phyloP scores from a whole-genome alignment of 2,329 filamentous ascomycete species.

The Fusarium falciforme region DNA sequence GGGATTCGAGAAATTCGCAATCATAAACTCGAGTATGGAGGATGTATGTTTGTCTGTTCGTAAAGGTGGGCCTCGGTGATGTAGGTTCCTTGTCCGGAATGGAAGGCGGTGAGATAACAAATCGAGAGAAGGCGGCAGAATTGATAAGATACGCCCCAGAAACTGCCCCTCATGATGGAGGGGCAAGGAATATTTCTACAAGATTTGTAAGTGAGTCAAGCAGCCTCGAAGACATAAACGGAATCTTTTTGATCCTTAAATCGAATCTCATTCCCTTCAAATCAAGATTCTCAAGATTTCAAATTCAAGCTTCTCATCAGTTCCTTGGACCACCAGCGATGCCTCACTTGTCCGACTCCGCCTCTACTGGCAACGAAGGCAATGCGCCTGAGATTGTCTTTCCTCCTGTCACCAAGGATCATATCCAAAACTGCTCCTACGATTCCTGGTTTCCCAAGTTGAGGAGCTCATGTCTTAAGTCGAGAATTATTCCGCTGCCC shows the following conservation, averaged over 20 bases:
- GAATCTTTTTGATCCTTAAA: background rate
- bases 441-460: constrained; percentile 92
- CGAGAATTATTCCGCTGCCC: constrained; percentile 83
- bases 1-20: background rate
- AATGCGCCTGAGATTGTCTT: constrained; percentile 68
- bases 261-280: background rate
- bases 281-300: background rate
- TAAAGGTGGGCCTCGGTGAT: constrained; percentile 25
- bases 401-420: constrained; percentile 83
- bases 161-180: constrained; percentile 35
- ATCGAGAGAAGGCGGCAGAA: constrained; percentile 14
- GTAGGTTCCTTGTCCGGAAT: constrained; percentile 12
- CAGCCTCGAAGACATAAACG: background rate
- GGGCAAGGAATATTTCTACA: constrained; percentile 33
- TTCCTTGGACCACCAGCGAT: constrained; percentile 31
- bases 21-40: background rate
- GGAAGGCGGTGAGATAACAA: background rate
- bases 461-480: constrained; percentile 83
- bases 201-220: constrained; percentile 40
- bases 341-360: constrained; percentile 49
- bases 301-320: background rate
- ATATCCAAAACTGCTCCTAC: constrained; percentile 95
- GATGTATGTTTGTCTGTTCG: constrained; percentile 11
- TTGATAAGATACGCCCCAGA: constrained; percentile 21
- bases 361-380: constrained; percentile 5